Evolutionary conservation across 2,329 filamentous ascomycete genomes (phyloP).

Genomic region (Epichloe gansuensis): DNA sequence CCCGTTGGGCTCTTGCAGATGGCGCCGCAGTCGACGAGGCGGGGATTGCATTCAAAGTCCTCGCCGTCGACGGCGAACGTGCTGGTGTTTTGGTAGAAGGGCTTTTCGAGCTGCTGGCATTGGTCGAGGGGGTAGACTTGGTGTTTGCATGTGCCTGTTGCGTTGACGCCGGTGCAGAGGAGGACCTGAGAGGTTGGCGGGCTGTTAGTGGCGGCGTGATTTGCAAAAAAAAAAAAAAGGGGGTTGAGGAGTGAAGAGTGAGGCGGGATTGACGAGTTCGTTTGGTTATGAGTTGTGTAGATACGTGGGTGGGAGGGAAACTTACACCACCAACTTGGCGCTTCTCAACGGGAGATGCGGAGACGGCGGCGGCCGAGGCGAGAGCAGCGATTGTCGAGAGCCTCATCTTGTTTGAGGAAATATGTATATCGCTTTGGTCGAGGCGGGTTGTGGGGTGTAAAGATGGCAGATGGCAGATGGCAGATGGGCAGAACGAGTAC

Average conservation of each 20-base stretch:
- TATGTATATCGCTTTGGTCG: neutral
- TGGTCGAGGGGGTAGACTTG: slow-evolving; percentile 28
- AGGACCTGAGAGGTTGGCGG: slow-evolving; percentile 26
- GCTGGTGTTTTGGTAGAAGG: slow-evolving; percentile 28
- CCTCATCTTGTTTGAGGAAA: slow-evolving; percentile 17
- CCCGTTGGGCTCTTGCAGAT: slow-evolving; percentile 39
- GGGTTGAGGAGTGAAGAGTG: neutral
- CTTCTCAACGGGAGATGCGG: slow-evolving; percentile 24
- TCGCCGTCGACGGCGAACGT: slow-evolving; percentile 42
- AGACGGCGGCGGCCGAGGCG: slow-evolving; percentile 13
- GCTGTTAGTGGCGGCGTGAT: too few relatives aligned
- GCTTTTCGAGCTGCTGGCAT: slow-evolving; percentile 33
- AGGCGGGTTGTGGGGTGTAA: neutral
- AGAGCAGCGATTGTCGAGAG: slow-evolving; percentile 11
- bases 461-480: neutral
- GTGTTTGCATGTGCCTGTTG: slow-evolving; percentile 34
- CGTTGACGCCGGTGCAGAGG: slow-evolving; percentile 38
- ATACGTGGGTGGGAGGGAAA: slow-evolving; percentile 6
- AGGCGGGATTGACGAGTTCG: too few relatives aligned
- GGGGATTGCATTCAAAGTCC: slow-evolving; percentile 35
- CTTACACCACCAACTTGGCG: slow-evolving; percentile 36
- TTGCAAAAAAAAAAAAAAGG: neutral
- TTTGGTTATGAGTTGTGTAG: too few relatives aligned
- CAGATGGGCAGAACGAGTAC: too few relatives aligned
- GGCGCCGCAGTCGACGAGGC: slow-evolving; percentile 26